Evolutionary conservation across 495 filamentous ascomycete genomes (phyloP).

Genomic region (Penicillium manginii): DNA sequence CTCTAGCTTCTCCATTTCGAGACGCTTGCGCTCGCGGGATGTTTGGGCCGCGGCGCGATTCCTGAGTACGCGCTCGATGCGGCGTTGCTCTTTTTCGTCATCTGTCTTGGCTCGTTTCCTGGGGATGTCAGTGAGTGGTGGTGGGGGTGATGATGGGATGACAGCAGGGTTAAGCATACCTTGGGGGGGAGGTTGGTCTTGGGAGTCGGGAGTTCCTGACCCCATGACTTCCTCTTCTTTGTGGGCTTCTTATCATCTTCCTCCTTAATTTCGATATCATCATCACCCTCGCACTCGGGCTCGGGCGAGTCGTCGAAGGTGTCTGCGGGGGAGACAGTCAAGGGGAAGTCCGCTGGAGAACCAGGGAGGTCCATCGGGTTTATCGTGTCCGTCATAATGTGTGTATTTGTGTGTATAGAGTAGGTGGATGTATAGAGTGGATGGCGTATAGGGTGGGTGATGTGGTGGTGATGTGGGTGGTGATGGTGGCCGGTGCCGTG

Average conservation of each 20-base stretch:
- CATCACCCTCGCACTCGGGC: constrained; percentile 19
- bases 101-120: constrained; percentile 99
- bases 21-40: constrained; percentile 90
- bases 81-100: constrained; percentile 97
- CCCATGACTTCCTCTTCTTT: constrained; percentile 99
- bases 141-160: background rate
- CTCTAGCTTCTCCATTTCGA: constrained; percentile 90
- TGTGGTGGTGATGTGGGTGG: background rate
- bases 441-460: background rate
- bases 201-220: constrained; percentile 92
- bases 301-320: constrained; percentile 43
- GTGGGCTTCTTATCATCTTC: constrained; percentile 71
- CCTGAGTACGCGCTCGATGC: constrained; percentile 93
- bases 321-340: constrained; percentile 56
- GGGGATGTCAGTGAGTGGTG: constrained; percentile 3
- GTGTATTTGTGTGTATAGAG: constrained; percentile 22
- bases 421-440: background rate
- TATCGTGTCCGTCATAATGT: constrained; percentile 44
- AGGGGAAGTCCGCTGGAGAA: constrained; percentile 42
- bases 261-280: constrained; percentile 21
- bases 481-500: background rate
- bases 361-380: constrained; percentile 39
- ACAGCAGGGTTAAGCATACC: constrained; percentile 57
- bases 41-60: constrained; percentile 96
- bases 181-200: constrained; percentile 94